Evolutionary conservation across 2,329 filamentous ascomycete species (phyloP).

Genomic region (Calonectria pseudoturangicola): DNA sequence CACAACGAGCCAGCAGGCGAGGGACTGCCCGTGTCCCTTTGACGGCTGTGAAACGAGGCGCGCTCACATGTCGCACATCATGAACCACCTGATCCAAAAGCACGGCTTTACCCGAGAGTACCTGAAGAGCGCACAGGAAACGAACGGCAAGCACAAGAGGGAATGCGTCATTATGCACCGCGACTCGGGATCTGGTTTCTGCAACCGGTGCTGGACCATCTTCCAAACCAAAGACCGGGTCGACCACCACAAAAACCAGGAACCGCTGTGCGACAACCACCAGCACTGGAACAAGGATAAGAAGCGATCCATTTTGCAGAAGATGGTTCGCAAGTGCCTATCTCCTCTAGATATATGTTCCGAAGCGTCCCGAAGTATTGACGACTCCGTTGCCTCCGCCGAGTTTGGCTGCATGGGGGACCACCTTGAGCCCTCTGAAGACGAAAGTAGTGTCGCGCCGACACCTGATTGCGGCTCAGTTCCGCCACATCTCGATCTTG

Average conservation of each 20-base stretch:
- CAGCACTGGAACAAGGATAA: background rate
- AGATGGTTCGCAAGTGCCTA: background rate
- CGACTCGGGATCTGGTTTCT: background rate
- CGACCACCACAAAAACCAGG: background rate
- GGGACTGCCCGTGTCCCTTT: background rate
- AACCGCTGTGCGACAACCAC: background rate
- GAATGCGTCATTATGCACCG: background rate
- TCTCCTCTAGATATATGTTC: background rate
- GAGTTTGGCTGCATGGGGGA: background rate
- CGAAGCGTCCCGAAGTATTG: background rate
- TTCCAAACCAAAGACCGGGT: background rate
- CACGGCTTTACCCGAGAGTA: background rate
- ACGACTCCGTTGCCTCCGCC: background rate
- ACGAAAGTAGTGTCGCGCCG: background rate
- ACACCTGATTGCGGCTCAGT: too few species aligned
- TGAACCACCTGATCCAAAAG: conserved; percentile 16
- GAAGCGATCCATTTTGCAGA: background rate
- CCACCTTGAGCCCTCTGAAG: background rate
- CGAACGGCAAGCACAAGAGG: background rate
- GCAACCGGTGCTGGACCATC: background rate
- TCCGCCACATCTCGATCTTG: too few species aligned
- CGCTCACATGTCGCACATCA: background rate
- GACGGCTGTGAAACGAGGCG: background rate
- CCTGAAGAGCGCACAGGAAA: background rate
- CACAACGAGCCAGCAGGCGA: background rate